phyloP scores from a whole-genome alignment of 2,329 filamentous ascomycete species.

The Apiospora pterosperma region DNA sequence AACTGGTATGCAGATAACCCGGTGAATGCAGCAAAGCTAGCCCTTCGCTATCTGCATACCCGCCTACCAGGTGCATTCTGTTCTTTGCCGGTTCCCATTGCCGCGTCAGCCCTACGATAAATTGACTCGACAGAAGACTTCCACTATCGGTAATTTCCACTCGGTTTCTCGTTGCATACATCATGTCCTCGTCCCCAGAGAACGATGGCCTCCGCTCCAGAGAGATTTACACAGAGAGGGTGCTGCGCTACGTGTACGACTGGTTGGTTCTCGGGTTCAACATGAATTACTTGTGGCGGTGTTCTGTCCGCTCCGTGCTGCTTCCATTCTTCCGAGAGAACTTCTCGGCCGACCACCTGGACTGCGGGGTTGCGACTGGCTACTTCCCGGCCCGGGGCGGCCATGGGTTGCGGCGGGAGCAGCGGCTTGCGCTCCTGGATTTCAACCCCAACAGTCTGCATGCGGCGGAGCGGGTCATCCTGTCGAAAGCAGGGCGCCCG shows the following conservation, averaged over 20 bases:
- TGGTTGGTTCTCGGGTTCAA: constrained; percentile 31
- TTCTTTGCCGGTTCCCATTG: too few species aligned
- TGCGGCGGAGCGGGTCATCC: constrained; percentile 23
- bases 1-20: too few species aligned
- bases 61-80: too few species aligned
- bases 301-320: constrained; percentile 24
- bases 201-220: too few species aligned
- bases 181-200: too few species aligned
- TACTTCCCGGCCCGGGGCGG: constrained; percentile 29
- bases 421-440: constrained; percentile 33
- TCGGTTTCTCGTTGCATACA: too few species aligned
- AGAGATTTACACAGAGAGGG: not conserved
- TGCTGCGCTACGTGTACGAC: constrained; percentile 22
- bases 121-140: too few species aligned
- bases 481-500: not conserved
- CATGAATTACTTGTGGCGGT: constrained; percentile 33
- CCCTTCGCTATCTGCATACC: too few species aligned
- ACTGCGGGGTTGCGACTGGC: constrained; percentile 37
- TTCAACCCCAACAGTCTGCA: constrained; percentile 30
- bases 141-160: too few species aligned
- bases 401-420: constrained; percentile 14
- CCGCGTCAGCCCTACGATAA: too few species aligned
- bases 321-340: constrained; percentile 31
- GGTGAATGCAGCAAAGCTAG: too few species aligned
- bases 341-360: constrained; percentile 33